Percentiles rank a stretch among this genome's conserved stretches.
These are phyloP conservation scores for Cantharellus cinnabarinus DNA, from an alignment of 768 basidiomycete species.

Conservation along the genomic window DNA sequence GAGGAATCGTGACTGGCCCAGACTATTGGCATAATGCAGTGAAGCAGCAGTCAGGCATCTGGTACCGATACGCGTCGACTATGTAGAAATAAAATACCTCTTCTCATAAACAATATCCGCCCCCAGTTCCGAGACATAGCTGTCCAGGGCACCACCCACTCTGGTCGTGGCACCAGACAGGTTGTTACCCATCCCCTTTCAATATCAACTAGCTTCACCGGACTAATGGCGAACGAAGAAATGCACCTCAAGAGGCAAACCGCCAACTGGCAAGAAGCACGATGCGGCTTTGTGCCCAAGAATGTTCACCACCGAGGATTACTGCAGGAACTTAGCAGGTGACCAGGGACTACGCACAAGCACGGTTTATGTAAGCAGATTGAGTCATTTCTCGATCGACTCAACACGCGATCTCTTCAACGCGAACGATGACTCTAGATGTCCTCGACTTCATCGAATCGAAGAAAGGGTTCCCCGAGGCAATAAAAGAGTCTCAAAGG, in stretches of 20 bases:
- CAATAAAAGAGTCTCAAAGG: slow-evolving; percentile 79
- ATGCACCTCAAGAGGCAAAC: not conserved
- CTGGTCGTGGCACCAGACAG: slow-evolving; percentile 51
- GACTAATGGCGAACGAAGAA: not conserved
- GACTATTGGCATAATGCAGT: slow-evolving; percentile 18
- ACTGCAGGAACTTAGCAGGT: too few relatives aligned
- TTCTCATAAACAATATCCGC: slow-evolving; percentile 79
- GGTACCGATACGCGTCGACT: not conserved
- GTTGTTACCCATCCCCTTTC: slow-evolving; percentile 46
- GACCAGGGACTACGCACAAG: too few relatives aligned
- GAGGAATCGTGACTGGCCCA: slow-evolving; percentile 50
- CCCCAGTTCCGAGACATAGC: slow-evolving; percentile 75
- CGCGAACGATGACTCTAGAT: slow-evolving; percentile 52
- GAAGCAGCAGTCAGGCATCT: not conserved
- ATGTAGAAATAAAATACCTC: slow-evolving; percentile 31
- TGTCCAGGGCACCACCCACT: slow-evolving; percentile 66
- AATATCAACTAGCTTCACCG: not conserved
- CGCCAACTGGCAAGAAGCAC: not conserved
- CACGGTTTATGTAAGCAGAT: too few relatives aligned
- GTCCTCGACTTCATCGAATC: slow-evolving; percentile 58
- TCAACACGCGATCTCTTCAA: too few relatives aligned
- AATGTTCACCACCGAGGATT: too few relatives aligned
- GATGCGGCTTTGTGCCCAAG: too few relatives aligned
- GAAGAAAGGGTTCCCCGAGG: slow-evolving; percentile 82
- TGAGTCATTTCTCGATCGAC: too few relatives aligned